Evolutionary conservation across 140 eudicot species (phyloP).

Genomic region (Senecio squalidus): DNA sequence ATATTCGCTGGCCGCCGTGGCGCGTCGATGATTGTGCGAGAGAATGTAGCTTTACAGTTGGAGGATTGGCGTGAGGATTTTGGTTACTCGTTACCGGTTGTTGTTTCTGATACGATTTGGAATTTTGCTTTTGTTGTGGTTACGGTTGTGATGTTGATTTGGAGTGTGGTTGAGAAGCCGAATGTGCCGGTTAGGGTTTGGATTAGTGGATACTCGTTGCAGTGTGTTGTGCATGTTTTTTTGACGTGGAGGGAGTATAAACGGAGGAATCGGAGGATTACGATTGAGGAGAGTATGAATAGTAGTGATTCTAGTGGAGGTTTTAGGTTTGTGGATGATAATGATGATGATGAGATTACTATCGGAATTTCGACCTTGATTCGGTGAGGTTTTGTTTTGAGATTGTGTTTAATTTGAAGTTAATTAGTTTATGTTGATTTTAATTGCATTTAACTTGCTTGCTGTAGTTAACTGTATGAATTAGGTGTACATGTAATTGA

Average conservation of each 20-base stretch:
- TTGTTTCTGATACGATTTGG: conserved; percentile 59
- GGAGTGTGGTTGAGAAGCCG: conserved; percentile 37
- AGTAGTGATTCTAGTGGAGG: conserved; percentile 14
- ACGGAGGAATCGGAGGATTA: conserved; percentile 30
- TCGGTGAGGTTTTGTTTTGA: conserved; percentile 17
- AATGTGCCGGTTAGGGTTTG: conserved; percentile 68
- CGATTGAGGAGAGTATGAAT: conserved; percentile 6
- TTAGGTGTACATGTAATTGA: too few species aligned
- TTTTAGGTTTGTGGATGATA: conserved; percentile 1
- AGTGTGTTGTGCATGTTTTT: conserved; percentile 62
- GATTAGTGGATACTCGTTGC: conserved; percentile 62
- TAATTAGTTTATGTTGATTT: conserved; percentile 5
- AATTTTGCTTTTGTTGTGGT: conserved; percentile 55
- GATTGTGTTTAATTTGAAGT: conserved; percentile 7
- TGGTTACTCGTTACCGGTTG: conserved; percentile 77
- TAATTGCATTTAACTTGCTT: too few species aligned
- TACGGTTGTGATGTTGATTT: conserved; percentile 41
- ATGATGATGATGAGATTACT: neutral
- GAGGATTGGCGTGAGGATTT: conserved; percentile 75
- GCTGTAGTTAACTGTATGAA: neutral
- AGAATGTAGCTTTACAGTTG: conserved; percentile 60
- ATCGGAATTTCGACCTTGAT: conserved; percentile 3
- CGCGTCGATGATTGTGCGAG: conserved; percentile 61
- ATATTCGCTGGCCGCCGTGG: conserved; percentile 50
- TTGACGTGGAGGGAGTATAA: conserved; percentile 56